Evolutionary conservation across 2,329 filamentous ascomycete genomes (phyloP), one percentile per base, ranked within the genome.

Genomic region (Zymoseptoria crescenta): DNA sequence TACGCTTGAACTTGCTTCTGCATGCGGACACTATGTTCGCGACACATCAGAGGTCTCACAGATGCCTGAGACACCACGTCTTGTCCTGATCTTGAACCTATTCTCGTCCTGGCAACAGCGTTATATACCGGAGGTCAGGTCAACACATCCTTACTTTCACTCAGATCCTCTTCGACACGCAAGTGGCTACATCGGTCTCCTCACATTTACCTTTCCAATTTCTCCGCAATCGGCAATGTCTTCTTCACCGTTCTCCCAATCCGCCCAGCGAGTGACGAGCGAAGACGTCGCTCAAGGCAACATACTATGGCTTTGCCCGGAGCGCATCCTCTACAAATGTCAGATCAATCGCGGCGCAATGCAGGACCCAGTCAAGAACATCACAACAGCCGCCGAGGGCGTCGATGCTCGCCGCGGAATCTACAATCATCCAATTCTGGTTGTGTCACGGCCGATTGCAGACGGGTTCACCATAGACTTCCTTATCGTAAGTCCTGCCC

Each of bases 201-300:
- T n/a, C n/a, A n/a, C n/a, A n/a, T n/a, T n/a, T n/a, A n/a, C n/a
- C n/a, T n/a, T n/a, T n/a, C n/a, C n/a, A n/a, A n/a, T n/a, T n/a
- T n/a, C n/a, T n/a, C n/a, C n/a, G n/a, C n/a, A n/a, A n/a, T n/a
- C n/a, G n/a, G n/a, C n/a, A n/a, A n/a, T n/a, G n/a, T n/a, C n/a
- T n/a, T n/a, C n/a, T n/a, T n/a, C n/a, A n/a, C n/a, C n/a, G n/a
- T n/a, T n/a, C n/a, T n/a, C n/a, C n/a, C n/a, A n/a, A n/a, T n/a
- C n/a, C n/a, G n/a, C n/a, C n/a, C n/a, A n/a, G n/a, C n/a, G n/a
- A n/a, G n/a, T n/a, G 29, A 53, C 56, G 13, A 53, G 49, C 16
- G 56, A 53, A n/a, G 56, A 57, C 28, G 56, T 57, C 29, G 56
- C 41, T 10, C 56, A 53, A n/a, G 56, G 56, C 8, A 45, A 51